Base-by-base conservation (phyloP, 768 basidiomycete species). In the Boletellus sp. region DNA sequence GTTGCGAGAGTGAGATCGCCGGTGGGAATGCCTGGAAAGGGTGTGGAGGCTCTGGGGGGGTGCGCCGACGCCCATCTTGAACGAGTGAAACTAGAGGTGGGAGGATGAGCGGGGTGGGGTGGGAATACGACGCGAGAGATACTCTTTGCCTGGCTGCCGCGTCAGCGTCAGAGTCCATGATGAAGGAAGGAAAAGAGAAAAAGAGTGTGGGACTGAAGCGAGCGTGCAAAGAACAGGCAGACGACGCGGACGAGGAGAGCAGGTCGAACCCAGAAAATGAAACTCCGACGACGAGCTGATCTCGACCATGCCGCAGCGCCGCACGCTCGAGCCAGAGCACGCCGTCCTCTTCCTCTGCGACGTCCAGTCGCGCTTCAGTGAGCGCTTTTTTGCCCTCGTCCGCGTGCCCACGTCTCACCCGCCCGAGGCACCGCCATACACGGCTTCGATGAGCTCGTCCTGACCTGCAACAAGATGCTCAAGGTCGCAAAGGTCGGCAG, bases 281-380 rank as follows among this genome's bases (percentile, higher is more conserved):
- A 65, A 67, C 63, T 63, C 66, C 69, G 70, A 57, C 41, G 28
- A 28, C 28, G 28, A 28, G 28, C 28, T 7, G 28, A 28, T 28
- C 11, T 4, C 28, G 28, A 28, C 11, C 28, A 28, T 28, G 28
- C 26, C 26, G 26, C 28, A n/a, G n/a, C n/a, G n/a, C n/a, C n/a
- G 28, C 28, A 73, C 60, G 48, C 69, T 67, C 58, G 68, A 56
- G 69, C 84, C 65, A 35, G 57, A 54, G 3, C 57, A 58, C 17
- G 70, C 80, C 15, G 61, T 87, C 42, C 81, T 95, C 73, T 78
- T 94, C 50, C 71, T 91, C 23, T 96, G 93, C 65, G 94, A 95
- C 66, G 69, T 94, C 2, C 93, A 94, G 69, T 73, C 78, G 8
- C 78, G 80, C 54, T 87, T 92, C 70, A 71, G 90, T 90, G 57